Conservation (phyloP, 2,329 filamentous ascomycete genomes). For the Talaromyces sp. region DNA sequence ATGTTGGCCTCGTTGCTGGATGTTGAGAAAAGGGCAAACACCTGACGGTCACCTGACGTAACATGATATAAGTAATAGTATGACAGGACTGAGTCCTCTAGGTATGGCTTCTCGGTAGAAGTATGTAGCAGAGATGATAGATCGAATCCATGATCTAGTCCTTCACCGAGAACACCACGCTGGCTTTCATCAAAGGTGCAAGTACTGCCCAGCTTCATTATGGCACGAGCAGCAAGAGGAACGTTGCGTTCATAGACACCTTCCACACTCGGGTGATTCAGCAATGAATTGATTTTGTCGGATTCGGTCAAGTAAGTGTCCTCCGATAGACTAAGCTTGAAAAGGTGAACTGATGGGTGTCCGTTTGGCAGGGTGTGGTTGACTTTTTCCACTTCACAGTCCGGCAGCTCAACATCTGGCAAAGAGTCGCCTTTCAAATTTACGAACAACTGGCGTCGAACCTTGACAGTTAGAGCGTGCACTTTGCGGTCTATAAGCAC, state of each 20-base stretch:
- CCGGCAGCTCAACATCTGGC: conserved; percentile 79
- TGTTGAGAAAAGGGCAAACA: conserved; percentile 91
- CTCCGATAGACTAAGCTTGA: conserved; percentile 87
- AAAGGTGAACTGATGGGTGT: conserved; percentile 86
- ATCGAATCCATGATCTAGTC: conserved; percentile 90
- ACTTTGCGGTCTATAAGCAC: conserved; percentile 92
- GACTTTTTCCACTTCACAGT: conserved; percentile 86
- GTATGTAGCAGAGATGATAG: conserved; percentile 66
- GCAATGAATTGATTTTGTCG: conserved; percentile 73
- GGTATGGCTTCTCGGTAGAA: conserved; percentile 65
- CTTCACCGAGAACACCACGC: conserved; percentile 82
- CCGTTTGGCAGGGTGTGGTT: conserved; percentile 91
- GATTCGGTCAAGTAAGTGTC: conserved; percentile 79
- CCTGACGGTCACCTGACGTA: conserved; percentile 79
- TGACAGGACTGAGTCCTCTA: conserved; percentile 65
- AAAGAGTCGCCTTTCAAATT: conserved; percentile 84
- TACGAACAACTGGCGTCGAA: conserved; percentile 82
- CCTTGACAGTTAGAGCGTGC: conserved; percentile 79
- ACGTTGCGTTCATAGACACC: conserved; percentile 95
- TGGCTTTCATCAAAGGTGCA: conserved; percentile 93
- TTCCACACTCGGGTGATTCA: conserved; percentile 90
- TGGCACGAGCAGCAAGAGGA: conserved; percentile 76
- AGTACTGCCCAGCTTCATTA: conserved; percentile 81
- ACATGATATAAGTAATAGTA: conserved; percentile 95
- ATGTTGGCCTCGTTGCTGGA: conserved; percentile 73